Percentiles rank a stretch among this genome's conserved stretches.
These are phyloP conservation scores for Globisporangium lucens DNA, from an alignment of 352 stramenopile genomes.

Conservation along the genomic window DNA sequence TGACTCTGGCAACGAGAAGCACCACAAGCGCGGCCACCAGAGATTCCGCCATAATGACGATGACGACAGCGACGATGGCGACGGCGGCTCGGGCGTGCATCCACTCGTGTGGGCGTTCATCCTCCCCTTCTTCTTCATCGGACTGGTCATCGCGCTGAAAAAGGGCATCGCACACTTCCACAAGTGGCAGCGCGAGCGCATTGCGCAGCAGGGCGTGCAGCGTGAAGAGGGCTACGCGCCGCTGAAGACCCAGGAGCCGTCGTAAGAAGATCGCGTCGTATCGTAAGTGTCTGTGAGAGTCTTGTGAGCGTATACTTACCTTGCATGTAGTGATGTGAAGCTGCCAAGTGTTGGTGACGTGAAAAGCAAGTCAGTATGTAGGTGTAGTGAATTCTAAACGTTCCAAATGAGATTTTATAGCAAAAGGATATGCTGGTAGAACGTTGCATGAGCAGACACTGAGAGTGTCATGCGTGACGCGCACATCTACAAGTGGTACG, in stretches of 20 bases:
- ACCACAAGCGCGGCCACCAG: neutral
- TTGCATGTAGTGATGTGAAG: neutral
- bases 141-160: neutral
- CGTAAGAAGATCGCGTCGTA: neutral
- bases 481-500: too few species aligned
- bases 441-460: too few species aligned
- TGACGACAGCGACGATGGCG: neutral
- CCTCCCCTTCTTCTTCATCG: constrained; percentile 7
- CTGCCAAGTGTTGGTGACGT: too few species aligned
- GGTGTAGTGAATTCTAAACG: too few species aligned
- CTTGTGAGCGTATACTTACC: neutral
- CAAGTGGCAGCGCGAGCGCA: neutral
- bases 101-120: constrained; percentile 7
- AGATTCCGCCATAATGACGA: neutral
- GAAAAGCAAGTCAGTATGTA: too few species aligned
- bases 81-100: neutral
- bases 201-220: neutral
- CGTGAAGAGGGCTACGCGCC: neutral
- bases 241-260: constrained; percentile 1
- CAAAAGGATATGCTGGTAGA: too few species aligned
- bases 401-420: too few species aligned
- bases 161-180: neutral
- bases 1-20: neutral
- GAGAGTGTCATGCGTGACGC: too few species aligned
- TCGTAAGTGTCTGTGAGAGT: neutral